Evolutionary conservation across 805 yeast genomes (phyloP).

Genomic region (Wickerhamomyces kurtzmanii): DNA sequence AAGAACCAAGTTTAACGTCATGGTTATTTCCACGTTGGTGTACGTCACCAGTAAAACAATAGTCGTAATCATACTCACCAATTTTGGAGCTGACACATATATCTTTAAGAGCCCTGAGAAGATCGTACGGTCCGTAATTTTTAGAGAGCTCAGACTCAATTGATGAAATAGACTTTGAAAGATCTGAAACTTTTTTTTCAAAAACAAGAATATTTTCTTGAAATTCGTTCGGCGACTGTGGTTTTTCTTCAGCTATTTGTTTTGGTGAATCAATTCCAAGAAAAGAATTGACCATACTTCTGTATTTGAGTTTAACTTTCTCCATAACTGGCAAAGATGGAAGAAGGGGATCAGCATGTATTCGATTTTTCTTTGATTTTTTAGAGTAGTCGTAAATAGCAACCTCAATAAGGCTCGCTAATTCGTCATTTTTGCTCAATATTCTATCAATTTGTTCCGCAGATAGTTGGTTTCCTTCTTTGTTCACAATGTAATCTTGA

Average conservation of each 20-base stretch:
- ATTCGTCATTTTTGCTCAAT: background rate
- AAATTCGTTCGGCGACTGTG: conserved; percentile 4
- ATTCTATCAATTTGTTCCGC: background rate
- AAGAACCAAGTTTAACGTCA: conserved; percentile 41
- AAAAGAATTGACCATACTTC: conserved; percentile 10
- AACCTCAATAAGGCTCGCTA: no score
- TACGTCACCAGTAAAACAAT: conserved; percentile 47
- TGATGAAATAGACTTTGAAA: conserved; percentile 1
- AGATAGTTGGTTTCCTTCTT: conserved; percentile 3
- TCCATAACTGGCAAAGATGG: conserved; percentile 1
- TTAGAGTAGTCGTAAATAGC: no score
- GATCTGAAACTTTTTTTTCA: background rate
- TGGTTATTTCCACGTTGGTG: conserved; percentile 45
- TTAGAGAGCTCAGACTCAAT: conserved; percentile 8
- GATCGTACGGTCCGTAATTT: conserved; percentile 52
- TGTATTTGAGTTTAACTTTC: conserved; percentile 5
- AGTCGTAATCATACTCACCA: conserved; percentile 64
- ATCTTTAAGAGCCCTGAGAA: conserved; percentile 47
- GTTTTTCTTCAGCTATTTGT: conserved; percentile 10
- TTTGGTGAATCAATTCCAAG: conserved; percentile 8
- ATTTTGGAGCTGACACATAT: conserved; percentile 36
- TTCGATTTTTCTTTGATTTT: background rate
- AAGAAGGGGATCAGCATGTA: background rate
- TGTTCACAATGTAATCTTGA: conserved; percentile 28
- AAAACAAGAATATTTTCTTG: conserved; percentile 9